A percentile compares a stretch with the other conserved stretches of the same genome.
These are phyloP conservation scores for Cutaneotrichosporon arboriforme DNA, from an alignment of 1,284 basidiomycete genomes.

Conservation along the genomic window DNA sequence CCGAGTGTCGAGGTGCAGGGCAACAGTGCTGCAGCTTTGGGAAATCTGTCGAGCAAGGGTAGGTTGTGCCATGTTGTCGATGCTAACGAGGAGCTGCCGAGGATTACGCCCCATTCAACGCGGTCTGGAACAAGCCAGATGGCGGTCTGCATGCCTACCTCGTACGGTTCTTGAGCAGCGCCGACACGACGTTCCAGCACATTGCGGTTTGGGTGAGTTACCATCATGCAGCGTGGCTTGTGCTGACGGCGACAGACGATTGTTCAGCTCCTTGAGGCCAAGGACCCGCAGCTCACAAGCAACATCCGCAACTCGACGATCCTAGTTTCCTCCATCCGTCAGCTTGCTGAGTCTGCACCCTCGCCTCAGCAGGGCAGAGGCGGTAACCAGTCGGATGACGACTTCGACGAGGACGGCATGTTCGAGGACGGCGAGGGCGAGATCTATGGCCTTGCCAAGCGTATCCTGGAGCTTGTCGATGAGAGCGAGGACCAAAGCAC, in stretches of 20 bases:
- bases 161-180: slow-evolving; percentile 85
- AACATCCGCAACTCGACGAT: slow-evolving; percentile 78
- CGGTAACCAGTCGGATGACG: slow-evolving; percentile 48
- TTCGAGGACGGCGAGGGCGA: slow-evolving; percentile 54
- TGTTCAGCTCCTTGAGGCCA: slow-evolving; percentile 90
- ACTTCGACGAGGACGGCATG: slow-evolving; percentile 70
- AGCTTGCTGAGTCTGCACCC: slow-evolving; percentile 68
- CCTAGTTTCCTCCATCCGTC: slow-evolving; percentile 75
- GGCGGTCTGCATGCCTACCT: slow-evolving; percentile 96
- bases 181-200: slow-evolving; percentile 99
- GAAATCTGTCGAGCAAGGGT: slow-evolving; percentile 96
- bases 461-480: slow-evolving; percentile 80
- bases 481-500: slow-evolving; percentile 12
- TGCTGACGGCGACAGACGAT: slow-evolving; percentile 58
- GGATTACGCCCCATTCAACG: slow-evolving; percentile 96
- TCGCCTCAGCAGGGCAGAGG: slow-evolving; percentile 52
- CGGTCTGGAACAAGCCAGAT: slow-evolving; percentile 96
- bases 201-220: slow-evolving; percentile 81
- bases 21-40: slow-evolving; percentile 94
- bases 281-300: slow-evolving; percentile 80
- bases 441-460: slow-evolving; percentile 74
- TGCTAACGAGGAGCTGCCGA: slow-evolving; percentile 61
- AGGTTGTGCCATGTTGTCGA: not conserved
- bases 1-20: slow-evolving; percentile 97
- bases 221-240: too few relatives aligned